Evolutionary conservation across 1,284 basidiomycete genomes (phyloP).

Genomic region (Cutaneotrichosporon sp.): DNA sequence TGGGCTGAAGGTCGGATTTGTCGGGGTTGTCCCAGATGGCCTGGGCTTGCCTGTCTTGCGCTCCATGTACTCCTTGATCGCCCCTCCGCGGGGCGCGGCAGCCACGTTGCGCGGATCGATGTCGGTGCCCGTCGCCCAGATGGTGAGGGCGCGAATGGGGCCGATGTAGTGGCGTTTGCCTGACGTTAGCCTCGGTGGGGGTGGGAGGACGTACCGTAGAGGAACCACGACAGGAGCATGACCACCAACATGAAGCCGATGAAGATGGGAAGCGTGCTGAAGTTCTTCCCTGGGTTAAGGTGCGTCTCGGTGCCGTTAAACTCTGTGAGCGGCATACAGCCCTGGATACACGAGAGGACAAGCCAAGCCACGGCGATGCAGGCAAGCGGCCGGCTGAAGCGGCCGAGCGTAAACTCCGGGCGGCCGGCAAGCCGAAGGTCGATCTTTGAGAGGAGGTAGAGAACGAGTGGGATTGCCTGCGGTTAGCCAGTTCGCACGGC

Average conservation of each 20-base stretch:
- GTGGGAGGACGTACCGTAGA: neutral
- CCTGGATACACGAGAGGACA: neutral
- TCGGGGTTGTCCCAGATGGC: neutral
- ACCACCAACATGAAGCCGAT: neutral
- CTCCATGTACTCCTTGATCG: neutral
- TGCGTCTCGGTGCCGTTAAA: too few relatives aligned
- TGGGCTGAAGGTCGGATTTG: neutral
- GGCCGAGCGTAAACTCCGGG: slow-evolving; percentile 2
- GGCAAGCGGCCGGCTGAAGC: slow-evolving; percentile 6
- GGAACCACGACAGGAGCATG: slow-evolving; percentile 4
- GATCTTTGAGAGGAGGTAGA: slow-evolving; percentile 1
- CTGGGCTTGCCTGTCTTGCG: neutral
- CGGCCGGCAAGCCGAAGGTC: neutral
- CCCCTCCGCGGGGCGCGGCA: neutral
- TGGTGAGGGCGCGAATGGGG: neutral
- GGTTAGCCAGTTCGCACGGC: neutral
- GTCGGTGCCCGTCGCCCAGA: neutral
- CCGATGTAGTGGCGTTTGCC: neutral
- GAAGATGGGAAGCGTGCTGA: too few relatives aligned
- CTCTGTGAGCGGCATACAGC: slow-evolving; percentile 1
- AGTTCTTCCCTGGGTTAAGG: too few relatives aligned
- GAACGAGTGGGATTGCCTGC: neutral
- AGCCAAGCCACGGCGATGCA: neutral
- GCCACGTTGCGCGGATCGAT: neutral
- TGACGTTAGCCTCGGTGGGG: neutral